Evolutionary conservation across 1,284 basidiomycete species (phyloP).

Genomic region (Sanguinoderma infundibulare): DNA sequence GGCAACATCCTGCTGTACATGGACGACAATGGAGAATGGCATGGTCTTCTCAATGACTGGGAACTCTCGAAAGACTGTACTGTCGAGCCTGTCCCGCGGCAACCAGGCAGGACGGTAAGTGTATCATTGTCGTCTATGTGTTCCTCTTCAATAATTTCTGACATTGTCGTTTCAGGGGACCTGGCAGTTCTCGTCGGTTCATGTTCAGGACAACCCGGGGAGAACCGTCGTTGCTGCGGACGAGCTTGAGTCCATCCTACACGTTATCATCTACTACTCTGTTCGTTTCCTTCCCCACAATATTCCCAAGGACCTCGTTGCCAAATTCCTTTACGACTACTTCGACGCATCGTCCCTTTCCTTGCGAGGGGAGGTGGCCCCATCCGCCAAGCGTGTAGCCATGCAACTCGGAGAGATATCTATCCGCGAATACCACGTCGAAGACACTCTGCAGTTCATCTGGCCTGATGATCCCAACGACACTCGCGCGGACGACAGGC

Average conservation of each 20-base stretch:
- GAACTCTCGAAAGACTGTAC: slow-evolving; percentile 8
- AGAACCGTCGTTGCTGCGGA: slow-evolving; percentile 4
- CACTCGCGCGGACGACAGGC: no score
- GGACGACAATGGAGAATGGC: not conserved
- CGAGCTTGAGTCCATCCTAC: slow-evolving; percentile 19
- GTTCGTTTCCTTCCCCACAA: slow-evolving; percentile 11
- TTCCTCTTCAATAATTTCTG: not conserved
- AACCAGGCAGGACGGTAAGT: slow-evolving; percentile 12
- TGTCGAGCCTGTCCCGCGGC: not conserved
- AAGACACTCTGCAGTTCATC: not conserved
- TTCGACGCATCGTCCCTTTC: slow-evolving; percentile 4
- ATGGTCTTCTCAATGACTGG: slow-evolving; percentile 7
- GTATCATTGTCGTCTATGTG: no score
- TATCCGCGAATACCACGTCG: not conserved
- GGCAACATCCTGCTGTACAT: slow-evolving; percentile 14
- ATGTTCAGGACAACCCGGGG: not conserved
- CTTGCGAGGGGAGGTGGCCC: not conserved
- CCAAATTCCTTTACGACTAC: slow-evolving; percentile 4
- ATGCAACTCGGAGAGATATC: not conserved
- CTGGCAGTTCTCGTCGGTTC: slow-evolving; percentile 13
- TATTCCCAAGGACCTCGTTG: not conserved
- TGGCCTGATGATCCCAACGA: not conserved
- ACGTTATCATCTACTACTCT: slow-evolving; percentile 12
- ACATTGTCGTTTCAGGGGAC: slow-evolving; percentile 4
- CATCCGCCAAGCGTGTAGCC: not conserved